These are phyloP conservation scores for Hirschfeldia incana DNA, from an alignment of 345 rosid genomes.

Conservation along the genomic window DNA sequence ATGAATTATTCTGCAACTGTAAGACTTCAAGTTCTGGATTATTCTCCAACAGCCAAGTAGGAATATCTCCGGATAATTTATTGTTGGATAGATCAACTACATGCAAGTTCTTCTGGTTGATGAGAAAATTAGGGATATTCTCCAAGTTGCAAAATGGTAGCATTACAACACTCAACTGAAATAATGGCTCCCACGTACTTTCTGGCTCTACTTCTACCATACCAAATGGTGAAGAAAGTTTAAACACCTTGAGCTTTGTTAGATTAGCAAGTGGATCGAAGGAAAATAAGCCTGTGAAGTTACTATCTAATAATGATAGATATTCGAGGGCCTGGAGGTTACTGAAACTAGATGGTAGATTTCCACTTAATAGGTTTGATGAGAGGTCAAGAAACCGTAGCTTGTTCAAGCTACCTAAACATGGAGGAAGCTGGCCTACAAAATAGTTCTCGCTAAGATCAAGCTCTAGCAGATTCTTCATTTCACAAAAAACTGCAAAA, in stretches of 20 bases:
- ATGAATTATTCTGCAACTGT: background rate
- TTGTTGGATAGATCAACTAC: background rate
- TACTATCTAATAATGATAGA: too few species aligned
- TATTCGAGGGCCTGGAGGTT: too few species aligned
- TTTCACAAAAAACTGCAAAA: too few species aligned
- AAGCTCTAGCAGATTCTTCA: too few species aligned
- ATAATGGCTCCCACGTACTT: background rate
- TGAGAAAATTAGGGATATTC: background rate
- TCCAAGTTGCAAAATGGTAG: background rate
- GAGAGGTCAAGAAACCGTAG: too few species aligned
- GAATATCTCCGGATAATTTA: background rate
- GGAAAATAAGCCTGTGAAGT: background rate
- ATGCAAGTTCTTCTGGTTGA: background rate
- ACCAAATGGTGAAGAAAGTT: background rate
- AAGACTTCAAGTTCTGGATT: background rate
- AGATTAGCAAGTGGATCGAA: background rate
- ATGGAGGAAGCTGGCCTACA: too few species aligned
- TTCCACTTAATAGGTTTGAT: too few species aligned
- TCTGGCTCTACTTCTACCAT: background rate
- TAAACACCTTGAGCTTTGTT: background rate
- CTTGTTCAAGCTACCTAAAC: too few species aligned
- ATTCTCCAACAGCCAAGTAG: background rate
- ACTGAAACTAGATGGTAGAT: too few species aligned
- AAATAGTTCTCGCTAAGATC: too few species aligned
- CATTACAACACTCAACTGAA: background rate